phyloP scores from a whole-genome alignment of 768 basidiomycete species.

The Suillus lakei region DNA sequence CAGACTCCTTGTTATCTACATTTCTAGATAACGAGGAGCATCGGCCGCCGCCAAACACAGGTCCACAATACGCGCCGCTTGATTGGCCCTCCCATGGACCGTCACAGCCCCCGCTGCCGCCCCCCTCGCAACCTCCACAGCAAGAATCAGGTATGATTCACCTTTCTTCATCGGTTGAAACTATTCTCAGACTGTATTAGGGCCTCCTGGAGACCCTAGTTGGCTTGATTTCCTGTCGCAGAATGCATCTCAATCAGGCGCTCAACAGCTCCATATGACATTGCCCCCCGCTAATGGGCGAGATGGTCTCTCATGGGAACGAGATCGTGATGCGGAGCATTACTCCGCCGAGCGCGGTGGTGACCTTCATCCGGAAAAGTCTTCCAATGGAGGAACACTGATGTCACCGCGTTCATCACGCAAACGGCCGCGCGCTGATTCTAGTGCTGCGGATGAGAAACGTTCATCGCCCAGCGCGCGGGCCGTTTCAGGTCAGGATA shows the following conservation, averaged over 20 bases:
- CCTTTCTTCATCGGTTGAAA: background rate
- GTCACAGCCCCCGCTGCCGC: constrained; percentile 20
- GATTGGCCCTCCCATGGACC: constrained; percentile 40
- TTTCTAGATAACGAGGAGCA: constrained; percentile 36
- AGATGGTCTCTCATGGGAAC: constrained; percentile 36
- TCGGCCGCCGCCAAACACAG: constrained; percentile 23
- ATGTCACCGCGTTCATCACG: constrained; percentile 28
- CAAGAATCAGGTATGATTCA: constrained; percentile 29
- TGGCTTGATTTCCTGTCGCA: constrained; percentile 41
- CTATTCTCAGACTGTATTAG: constrained; percentile 17
- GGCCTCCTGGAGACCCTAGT: constrained; percentile 33
- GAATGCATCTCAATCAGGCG: constrained; percentile 26
- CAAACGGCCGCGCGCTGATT: constrained; percentile 33
- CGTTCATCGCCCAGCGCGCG: constrained; percentile 22
- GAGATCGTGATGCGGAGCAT: constrained; percentile 34
- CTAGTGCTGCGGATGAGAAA: constrained; percentile 21
- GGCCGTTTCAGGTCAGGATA: constrained; percentile 19
- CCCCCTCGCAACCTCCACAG: constrained; percentile 20
- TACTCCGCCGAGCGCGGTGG: constrained; percentile 32
- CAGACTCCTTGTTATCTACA: constrained; percentile 30
- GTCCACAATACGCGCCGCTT: constrained; percentile 31
- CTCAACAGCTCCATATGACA: constrained; percentile 34
- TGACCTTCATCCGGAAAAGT: constrained; percentile 22
- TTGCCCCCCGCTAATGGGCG: constrained; percentile 30
- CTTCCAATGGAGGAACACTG: constrained; percentile 20